Evolutionary conservation across 345 rosid genomes (phyloP), one percentile per base, ranked within the genome.

Genomic region (Moricandia moricandioides): DNA sequence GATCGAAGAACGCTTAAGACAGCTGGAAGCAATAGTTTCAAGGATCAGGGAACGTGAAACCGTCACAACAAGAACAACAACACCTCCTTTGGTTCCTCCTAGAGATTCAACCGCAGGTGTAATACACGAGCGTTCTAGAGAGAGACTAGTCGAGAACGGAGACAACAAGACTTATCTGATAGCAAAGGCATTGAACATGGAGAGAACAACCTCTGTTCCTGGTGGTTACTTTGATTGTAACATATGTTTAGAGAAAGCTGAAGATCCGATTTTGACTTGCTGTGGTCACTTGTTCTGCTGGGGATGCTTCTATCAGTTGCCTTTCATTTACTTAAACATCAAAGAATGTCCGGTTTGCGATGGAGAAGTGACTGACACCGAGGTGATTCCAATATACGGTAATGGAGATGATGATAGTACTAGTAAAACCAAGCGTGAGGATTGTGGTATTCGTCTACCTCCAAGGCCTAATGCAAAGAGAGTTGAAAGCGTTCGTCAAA

Each of bases 241-340:
- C 67, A 85, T 86, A 63, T 89, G 94, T 73, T 69, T 89, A 21
- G 81, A 82, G 60, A 78, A 74, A 40, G 94, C 88, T 0, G 80
- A 73, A 9, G 83, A 85, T 58, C 90, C 91, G 2, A 79, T 89
- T 29, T 80, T 89, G 65, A 89, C 94, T 21, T 79, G 85, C 24
- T 89, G 94, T 55, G 94, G 94, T 59, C 94, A 89, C 40, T 84
- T 89, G 71, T 87, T 83, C 80, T 89, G 94, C 51, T 89, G 94
- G 94, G 80, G 87, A 8, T 89, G 94, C 72, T 82, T 84, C 71
- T 87, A 84, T 67, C 83, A 75, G 77, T 70, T 87, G 76, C 81
- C 81, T 56, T 31, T 64, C 74, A 80, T 76, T 63, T 84, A 87
- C 73, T 33, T 75, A 45, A 83, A 81, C 61, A 55, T 70, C 0